Evolutionary conservation across 2,329 filamentous ascomycete species (phyloP).

Genomic region (Simplicillium aogashimaense): DNA sequence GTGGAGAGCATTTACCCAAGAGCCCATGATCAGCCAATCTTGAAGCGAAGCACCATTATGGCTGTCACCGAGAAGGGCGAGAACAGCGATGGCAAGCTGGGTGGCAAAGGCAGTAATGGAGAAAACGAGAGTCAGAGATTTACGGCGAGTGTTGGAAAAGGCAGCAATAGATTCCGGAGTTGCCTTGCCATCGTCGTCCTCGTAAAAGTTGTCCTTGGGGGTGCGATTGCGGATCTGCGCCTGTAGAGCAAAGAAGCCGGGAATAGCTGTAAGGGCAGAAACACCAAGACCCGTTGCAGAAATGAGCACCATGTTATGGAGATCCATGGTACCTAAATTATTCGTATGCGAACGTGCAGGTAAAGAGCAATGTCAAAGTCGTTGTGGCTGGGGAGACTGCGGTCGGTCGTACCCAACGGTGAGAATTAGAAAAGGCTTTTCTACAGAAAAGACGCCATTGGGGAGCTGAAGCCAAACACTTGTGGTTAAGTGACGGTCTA

Average conservation of each 20-base stretch:
- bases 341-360: neutral
- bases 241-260: slow-evolving; percentile 22
- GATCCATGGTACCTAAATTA: slow-evolving; percentile 1
- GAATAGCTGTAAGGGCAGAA: slow-evolving; percentile 24
- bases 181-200: slow-evolving; percentile 61
- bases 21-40: slow-evolving; percentile 47
- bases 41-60: neutral
- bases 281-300: slow-evolving; percentile 23
- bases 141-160: slow-evolving; percentile 53
- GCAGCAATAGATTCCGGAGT: slow-evolving; percentile 50
- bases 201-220: slow-evolving; percentile 42
- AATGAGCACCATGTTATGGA: slow-evolving; percentile 7
- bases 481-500: too few relatives aligned
- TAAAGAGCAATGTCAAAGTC: neutral
- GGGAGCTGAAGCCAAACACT: too few relatives aligned
- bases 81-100: slow-evolving; percentile 46
- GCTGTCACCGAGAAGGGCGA: slow-evolving; percentile 30
- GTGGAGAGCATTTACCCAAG: slow-evolving; percentile 47
- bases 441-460: too few relatives aligned
- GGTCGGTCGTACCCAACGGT: too few relatives aligned
- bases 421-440: too few relatives aligned
- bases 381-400: too few relatives aligned
- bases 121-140: slow-evolving; percentile 42
- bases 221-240: slow-evolving; percentile 22
- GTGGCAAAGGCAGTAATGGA: slow-evolving; percentile 41